These are phyloP conservation scores for Mucor irregularis DNA, from an alignment of 371 early-diverging fungal genomes.

Conservation along the genomic window DNA sequence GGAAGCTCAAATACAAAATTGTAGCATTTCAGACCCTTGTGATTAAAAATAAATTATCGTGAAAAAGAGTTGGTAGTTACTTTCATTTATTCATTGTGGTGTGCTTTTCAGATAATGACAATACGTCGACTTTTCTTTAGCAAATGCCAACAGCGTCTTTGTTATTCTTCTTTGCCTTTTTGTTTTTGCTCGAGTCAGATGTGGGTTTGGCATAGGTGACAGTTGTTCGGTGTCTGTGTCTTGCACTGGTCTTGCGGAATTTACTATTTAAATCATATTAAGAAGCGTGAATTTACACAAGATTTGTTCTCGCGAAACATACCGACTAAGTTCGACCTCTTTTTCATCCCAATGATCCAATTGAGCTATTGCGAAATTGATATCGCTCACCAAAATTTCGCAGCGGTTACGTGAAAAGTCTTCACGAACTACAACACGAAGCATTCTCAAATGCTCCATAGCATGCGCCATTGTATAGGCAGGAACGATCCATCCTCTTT, in stretches of 20 bases:
- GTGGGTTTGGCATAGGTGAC: not conserved
- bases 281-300: not conserved
- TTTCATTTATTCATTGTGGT: too few relatives aligned
- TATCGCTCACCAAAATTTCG: slow-evolving; percentile 35
- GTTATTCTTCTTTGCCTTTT: not conserved
- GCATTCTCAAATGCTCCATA: slow-evolving; percentile 30
- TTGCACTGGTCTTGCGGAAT: slow-evolving; percentile 4
- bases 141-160: slow-evolving; percentile 11
- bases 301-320: not conserved
- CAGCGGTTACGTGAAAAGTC: slow-evolving; percentile 34
- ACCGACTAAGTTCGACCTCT: slow-evolving; percentile 12
- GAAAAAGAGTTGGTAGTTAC: too few relatives aligned
- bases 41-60: too few relatives aligned
- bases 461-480: slow-evolving; percentile 47
- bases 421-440: slow-evolving; percentile 48
- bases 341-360: slow-evolving; percentile 17
- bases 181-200: too few relatives aligned
- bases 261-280: not conserved
- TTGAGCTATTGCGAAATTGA: slow-evolving; percentile 10
- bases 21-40: not conserved
- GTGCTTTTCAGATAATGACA: too few relatives aligned
- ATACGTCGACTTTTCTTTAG: too few relatives aligned
- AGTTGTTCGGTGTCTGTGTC: slow-evolving; percentile 5
- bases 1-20: slow-evolving; percentile 4
- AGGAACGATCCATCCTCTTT: slow-evolving; percentile 66